Evolutionary conservation across 352 stramenopile genomes (phyloP), one percentile per base, ranked within the genome.

Genomic region (Globisporangium rhizosaccharum): DNA sequence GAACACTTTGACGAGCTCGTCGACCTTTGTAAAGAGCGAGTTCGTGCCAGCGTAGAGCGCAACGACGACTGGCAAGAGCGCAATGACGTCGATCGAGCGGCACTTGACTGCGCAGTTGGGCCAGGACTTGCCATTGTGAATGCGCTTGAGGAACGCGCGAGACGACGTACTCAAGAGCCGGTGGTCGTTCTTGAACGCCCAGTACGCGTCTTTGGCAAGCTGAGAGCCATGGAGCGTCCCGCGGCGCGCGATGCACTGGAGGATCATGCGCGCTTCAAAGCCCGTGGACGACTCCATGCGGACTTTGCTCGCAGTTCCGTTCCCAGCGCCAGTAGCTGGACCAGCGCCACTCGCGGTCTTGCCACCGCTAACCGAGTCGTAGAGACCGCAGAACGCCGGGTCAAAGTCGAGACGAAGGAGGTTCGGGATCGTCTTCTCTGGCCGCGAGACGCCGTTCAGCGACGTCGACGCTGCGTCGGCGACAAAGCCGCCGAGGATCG

Each of bases 161-260:
- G 82, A 85, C 20, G 79, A 76, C n/a, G 78, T 68, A 59, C 79
- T 89, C 4, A 92, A 67, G 51, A 90, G 70, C 18, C 79, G 70
- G 56, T 82, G 71, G 70, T 92, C 79, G 63, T 88, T 88, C 75
- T 92, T 90, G 57, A 85, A 92, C 8, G 78, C 82, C 80, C 80
- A 90, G 65, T 88, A 92, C 44, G 79, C 80, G 64, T 92, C 82
- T 55, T 90, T 92, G 30, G 82, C 78, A 46, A 90, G 65, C 56
- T 92, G 79, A 42, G 78, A 76, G 51, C 78, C 79, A 55, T 87
- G 79, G 33, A 92, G 75, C 53, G 88, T 72, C 25, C 80, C 80
- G n/a, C 82, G 79, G 14, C 76, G 70, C 1, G 82, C 79, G 11
- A 92, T 74, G 51, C 76, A 87, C 62, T 90, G 77, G 25, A 92